Percentiles rank a stretch among this genome's conserved stretches.
phyloP scores from a whole-genome alignment of 106 monocot species.

The Vanilla planifolia region DNA sequence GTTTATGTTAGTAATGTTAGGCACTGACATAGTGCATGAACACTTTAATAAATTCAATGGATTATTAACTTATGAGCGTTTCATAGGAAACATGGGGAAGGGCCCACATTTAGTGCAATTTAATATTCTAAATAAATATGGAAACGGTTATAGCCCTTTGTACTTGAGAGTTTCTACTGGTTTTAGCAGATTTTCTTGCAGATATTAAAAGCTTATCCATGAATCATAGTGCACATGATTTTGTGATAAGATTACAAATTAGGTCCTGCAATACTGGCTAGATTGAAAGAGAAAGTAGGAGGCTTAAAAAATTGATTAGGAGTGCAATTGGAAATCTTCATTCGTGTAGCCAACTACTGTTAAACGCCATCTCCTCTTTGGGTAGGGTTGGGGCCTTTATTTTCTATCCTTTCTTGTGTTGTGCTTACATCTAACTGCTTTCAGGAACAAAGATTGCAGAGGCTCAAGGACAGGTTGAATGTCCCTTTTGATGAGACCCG shows the following conservation, averaged over 20 bases:
- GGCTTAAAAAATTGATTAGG: background rate
- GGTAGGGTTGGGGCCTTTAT: background rate
- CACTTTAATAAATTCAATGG: no score
- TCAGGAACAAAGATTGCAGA: slow-evolving; percentile 77
- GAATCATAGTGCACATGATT: no score
- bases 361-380: background rate
- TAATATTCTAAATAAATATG: no score
- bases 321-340: background rate
- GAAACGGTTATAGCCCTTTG: no score
- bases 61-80: no score
- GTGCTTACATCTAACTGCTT: slow-evolving; percentile 9
- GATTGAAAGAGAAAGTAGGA: background rate
- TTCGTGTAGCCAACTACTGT: background rate
- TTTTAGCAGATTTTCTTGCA: no score
- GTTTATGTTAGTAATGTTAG: no score
- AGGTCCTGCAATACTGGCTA: background rate
- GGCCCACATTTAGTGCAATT: no score
- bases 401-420: background rate
- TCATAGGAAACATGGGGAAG: no score
- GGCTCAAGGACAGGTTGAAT: slow-evolving; percentile 63
- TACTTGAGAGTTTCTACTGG: no score
- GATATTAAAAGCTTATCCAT: no score
- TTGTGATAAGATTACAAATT: background rate
- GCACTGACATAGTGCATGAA: no score
- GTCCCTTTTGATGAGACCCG: slow-evolving; percentile 81